Base-by-base conservation (phyloP, 306 rosid genomes). In the Pachyrhizus erosus region DNA sequence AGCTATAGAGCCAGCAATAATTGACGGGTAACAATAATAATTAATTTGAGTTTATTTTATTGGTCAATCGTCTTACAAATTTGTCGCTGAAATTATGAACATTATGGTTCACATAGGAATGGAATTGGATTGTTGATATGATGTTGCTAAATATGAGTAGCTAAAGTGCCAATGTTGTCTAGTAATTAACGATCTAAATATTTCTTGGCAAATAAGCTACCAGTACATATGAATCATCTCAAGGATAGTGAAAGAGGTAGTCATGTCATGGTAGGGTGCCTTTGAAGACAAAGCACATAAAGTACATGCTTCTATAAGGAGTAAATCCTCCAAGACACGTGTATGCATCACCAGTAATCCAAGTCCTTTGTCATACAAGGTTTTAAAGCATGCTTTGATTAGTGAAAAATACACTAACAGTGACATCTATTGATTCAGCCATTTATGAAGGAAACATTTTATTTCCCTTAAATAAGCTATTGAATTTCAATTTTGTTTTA, bases 221-320 rank as follows among this genome's bases (percentile, higher is more conserved):
- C 5, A 9, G 61, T 69, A 45, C 40, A 9, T 4, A 15, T 5
- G 79, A n/a, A 70, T 70, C 31, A n/a, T n/a, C n/a, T n/a, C n/a
- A n/a, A 33, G 12, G 12, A 61, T 49, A 23, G 73, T 46, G 66
- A 79, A 73, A 79, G 80, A 34, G 74, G 26, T 33, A 75, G 37
- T 73, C 83, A 73, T 78, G 70, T 67, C 83, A 67, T 68, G 64
- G 42, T 62, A 54, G 89, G 78, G 81, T 87, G 87, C 80, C 89
- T 80, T 87, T 15, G 69, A 87, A 87, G 89, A 52, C 57, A 84
- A 14, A 11, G 37, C 80, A 54, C 8, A 51, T 29, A 62, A 77
- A 70, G 80, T 71, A 73, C 73, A 76, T 49, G 80, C 80, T 71
- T 80, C 54, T 17, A 4, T 23, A 4, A 27, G 9, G 70, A 64